Evolutionary conservation across 2,329 filamentous ascomycete species (phyloP), one percentile per base, ranked within the genome.

Genomic region (Xylaria sp.): DNA sequence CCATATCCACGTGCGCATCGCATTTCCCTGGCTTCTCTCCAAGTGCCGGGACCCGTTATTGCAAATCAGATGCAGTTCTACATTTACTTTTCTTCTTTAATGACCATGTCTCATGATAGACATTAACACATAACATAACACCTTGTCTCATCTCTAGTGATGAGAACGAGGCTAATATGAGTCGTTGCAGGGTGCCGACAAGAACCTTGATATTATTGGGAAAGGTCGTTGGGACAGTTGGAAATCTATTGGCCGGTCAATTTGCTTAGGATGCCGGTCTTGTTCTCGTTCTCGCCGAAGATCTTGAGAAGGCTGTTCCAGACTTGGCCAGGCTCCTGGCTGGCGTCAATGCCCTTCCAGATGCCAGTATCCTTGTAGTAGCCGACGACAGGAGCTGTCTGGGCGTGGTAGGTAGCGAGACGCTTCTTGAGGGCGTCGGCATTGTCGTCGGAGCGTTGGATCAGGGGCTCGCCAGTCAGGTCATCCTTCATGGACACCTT

Each of bases 281-380:
- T 85, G 76, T 83, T 83, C 79, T 87, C 86, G 74, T 90, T 85
- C 76, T 89, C 86, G 66, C 91, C 89, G 79, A 99, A 95, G 77
- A 98, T 91, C 78, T 90, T 89, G 72, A 98, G 86, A 81, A 99
- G 85, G 81, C 91, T 93, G 87, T 94, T 94, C 96, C 96, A 99
- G 71, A 99, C 96, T 82, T 94, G 91, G 57, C 93, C 93, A 23
- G 96, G 96, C 84, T 97, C 91, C 86, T 99, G 94, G 86, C 93
- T 97, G 73, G 96, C 96, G 81, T 99, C 96, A 77, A 99, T 89
- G 72, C 92, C 92, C 82, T 91, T 92, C 96, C 96, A 99, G 86
- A 99, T 98, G 75, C 94, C 94, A 59, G 93, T 97, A 84, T 94
- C 94, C 85, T 97, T 92, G 89, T 99, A 99, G 88, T 99, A 99